Evolutionary conservation across 2,329 filamentous ascomycete species (phyloP), one percentile per base, ranked within the genome.

Genomic region (Exophiala xenobiotica): DNA sequence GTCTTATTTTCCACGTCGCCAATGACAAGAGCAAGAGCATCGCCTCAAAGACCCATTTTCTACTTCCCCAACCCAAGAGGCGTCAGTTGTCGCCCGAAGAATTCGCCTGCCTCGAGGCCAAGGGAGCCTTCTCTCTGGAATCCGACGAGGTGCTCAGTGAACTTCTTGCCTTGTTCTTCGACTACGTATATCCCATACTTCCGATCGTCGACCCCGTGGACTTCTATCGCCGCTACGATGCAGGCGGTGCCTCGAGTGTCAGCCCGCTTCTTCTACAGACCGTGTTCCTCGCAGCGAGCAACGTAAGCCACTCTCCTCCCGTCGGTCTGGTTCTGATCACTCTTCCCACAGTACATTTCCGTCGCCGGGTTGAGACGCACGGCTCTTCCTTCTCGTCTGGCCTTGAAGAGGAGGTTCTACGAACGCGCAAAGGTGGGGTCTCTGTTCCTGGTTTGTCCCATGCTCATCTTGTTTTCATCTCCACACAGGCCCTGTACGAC

Each of bases 111-210:
- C 78, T 96, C 49, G 80, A 85, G 55, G 80, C 84, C 65, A 96
- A 96, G 74, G 90, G 90, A 4, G 90, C 90, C 1, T 74, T 96
- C 59, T 83, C 83, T 1, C 79, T 96, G 27, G 91, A 91, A 2
- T 76, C 79, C 31, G 69, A 78, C 3, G 71, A 74, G 2, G 74
- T 96, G 27, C 87, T 92, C 63, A 88, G 87, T 67, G 89, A 90
- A 51, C 78, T 96, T 29, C 74, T 97, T n/a, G 83, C 85, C 61
- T 83, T 83, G 23, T 96, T 93, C 63, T 79, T 92, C 56, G 87
- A 95, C 71, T 96, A 87, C 67, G 89, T 96, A 6, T 87, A 96
- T 67, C 89, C 91, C 1, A 96, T 89, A 67, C 95, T 96, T 89
- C 91, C 91, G 20, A 33, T 57, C 27, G 18, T 54, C 6, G 42